Evolutionary conservation across 2,329 filamentous ascomycete genomes (phyloP).

Genomic region (Endoconidiophora laricicola): DNA sequence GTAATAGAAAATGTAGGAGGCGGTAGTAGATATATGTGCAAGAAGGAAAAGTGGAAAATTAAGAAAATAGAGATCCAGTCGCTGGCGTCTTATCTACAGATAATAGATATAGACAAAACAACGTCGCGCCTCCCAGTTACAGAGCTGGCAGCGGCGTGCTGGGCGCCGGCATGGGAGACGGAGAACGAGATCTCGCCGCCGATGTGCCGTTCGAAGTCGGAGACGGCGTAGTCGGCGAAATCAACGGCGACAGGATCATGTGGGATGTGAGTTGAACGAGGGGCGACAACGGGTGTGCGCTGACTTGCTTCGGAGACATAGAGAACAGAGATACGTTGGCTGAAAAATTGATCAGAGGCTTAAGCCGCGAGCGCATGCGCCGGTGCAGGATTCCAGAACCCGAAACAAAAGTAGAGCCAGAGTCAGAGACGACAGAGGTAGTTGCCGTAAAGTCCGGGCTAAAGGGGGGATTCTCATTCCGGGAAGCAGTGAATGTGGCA

Average conservation of each 20-base stretch:
- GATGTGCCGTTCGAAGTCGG: constrained; percentile 19
- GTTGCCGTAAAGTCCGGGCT: neutral
- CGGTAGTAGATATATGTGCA: no score
- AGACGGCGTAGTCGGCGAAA: constrained; percentile 22
- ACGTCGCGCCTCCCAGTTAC: no score
- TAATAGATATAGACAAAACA: no score
- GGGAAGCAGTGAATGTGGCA: neutral
- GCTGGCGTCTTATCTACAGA: no score
- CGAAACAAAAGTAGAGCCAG: neutral
- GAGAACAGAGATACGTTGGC: constrained; percentile 11
- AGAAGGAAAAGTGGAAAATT: no score
- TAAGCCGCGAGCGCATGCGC: constrained; percentile 8
- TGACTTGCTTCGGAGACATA: constrained; percentile 11
- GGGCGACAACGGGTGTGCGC: constrained; percentile 10
- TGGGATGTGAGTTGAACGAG: constrained; percentile 14
- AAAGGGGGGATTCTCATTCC: no score
- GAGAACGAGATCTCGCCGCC: constrained; percentile 24
- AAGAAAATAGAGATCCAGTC: no score
- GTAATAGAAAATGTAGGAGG: no score
- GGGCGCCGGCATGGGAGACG: constrained; percentile 20
- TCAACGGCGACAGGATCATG: constrained; percentile 25
- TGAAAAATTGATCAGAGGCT: constrained; percentile 1
- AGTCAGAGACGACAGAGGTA: neutral
- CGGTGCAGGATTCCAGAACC: neutral
- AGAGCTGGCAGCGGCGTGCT: neutral